Conservation (phyloP, 768 basidiomycete genomes). For the Macrolepiota fuliginosa region DNA sequence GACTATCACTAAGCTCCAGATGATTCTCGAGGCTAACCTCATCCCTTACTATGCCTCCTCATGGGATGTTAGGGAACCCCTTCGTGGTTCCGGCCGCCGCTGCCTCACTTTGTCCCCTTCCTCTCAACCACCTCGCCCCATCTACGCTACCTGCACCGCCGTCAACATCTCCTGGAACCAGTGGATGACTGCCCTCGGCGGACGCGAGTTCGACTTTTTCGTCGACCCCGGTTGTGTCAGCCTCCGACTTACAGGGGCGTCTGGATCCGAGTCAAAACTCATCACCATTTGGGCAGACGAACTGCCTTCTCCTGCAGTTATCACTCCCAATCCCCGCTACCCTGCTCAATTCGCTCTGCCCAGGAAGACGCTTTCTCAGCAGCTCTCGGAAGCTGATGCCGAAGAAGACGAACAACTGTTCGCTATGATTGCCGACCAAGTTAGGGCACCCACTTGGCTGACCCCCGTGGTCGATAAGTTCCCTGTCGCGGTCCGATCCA, state of each 20-base stretch:
- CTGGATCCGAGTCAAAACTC: slow-evolving; percentile 33
- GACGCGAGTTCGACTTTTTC: slow-evolving; percentile 73
- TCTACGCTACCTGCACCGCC: slow-evolving; percentile 69
- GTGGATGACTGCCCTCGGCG: slow-evolving; percentile 72
- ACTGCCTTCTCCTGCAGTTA: slow-evolving; percentile 27
- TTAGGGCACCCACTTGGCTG: slow-evolving; percentile 66
- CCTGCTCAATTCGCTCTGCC: slow-evolving; percentile 20
- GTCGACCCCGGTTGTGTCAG: slow-evolving; percentile 80
- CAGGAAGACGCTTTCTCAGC: slow-evolving; percentile 69
- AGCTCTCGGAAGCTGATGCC: slow-evolving; percentile 66
- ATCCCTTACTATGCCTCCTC: slow-evolving; percentile 63
- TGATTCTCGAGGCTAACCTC: slow-evolving; percentile 71
- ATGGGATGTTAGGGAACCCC: slow-evolving; percentile 64
- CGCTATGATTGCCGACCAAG: slow-evolving; percentile 69
- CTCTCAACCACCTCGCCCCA: slow-evolving; percentile 66
- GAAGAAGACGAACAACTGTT: slow-evolving; percentile 76
- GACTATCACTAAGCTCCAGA: slow-evolving; percentile 67
- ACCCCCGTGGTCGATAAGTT: slow-evolving; percentile 64
- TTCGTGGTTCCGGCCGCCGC: slow-evolving; percentile 68
- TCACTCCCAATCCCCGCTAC: slow-evolving; percentile 22
- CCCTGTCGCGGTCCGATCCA: slow-evolving; percentile 47
- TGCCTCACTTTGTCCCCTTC: slow-evolving; percentile 71
- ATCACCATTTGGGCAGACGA: slow-evolving; percentile 71
- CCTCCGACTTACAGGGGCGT: slow-evolving; percentile 45
- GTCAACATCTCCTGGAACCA: slow-evolving; percentile 77